Evolutionary conservation across 305 asterid genomes (phyloP), one percentile per base, ranked within the genome.

Genomic region (Salvia sclarea): DNA sequence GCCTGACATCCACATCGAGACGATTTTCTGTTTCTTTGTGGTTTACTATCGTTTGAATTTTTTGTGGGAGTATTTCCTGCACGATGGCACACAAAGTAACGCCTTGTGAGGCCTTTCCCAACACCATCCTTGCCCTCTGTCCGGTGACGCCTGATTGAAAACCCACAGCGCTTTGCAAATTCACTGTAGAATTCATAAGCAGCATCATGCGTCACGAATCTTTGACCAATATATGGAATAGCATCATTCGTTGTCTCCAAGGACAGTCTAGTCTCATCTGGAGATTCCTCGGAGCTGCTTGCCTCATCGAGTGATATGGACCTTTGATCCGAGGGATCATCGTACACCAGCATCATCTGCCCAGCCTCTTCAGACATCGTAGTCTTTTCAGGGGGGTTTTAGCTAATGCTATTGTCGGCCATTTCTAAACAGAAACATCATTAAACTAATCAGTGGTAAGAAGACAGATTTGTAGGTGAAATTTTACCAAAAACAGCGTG

Each of bases 1-100:
- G 99, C 99, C 76, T 86, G 96, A 73, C 99, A 94, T 59, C 98
- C 99, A 79, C 99, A 94, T 25, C 98, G 78, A 9, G 99, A 91
- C 20, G 99, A 94, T 69, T 91, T 91, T 54, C 98, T 76, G 69
- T 94, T 94, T 77, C 99, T 84, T 55, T 94, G 99, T 22, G 96
- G 90, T 76, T 89, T 94, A 50, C 72, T 85, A 47, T 84, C 95
- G 47, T 31, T 80, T 37, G 86, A 75, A 8, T 82, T 55, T 79
- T 94, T 94, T 28, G 76, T 76, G 11, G 98, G 96, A 43, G 99
- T 91, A 76, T 89, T 94, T 8, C 99, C 99, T 0, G 97, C 96
- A 16, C 99, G 98, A 60, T 94, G 99, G 80, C 99, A 94, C 50
- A 94, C 97, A 63, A 94, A 94, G 78, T 94, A 91, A 44, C 98